phyloP scores from a whole-genome alignment of 2,329 filamentous ascomycete species.

The Botryotinia convoluta region DNA sequence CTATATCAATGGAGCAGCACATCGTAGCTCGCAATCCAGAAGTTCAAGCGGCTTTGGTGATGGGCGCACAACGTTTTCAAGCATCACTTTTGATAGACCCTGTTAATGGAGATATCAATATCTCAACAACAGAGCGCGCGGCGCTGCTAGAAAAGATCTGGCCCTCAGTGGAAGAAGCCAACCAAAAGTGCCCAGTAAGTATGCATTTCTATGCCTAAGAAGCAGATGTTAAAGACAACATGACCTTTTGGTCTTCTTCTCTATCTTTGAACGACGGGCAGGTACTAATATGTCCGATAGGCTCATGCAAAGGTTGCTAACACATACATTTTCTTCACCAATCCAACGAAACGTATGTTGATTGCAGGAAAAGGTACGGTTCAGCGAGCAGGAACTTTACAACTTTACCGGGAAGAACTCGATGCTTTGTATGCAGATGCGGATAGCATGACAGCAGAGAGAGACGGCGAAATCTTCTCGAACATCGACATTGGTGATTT shows the following conservation, averaged over 20 bases:
- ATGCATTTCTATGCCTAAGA: not conserved
- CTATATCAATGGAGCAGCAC: constrained; percentile 29
- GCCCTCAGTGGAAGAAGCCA: not conserved
- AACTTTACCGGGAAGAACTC: constrained; percentile 21
- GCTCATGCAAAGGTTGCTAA: constrained; percentile 34
- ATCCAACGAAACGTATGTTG: constrained; percentile 37
- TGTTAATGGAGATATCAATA: not conserved
- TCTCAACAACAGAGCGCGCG: not conserved
- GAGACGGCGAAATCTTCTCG: not conserved
- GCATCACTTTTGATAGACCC: not conserved
- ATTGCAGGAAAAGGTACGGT: constrained; percentile 41
- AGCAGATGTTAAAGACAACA: constrained; percentile 36
- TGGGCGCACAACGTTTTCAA: not conserved
- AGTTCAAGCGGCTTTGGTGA: not conserved
- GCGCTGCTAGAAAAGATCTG: not conserved
- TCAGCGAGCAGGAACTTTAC: constrained; percentile 35
- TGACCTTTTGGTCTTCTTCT: constrained; percentile 24
- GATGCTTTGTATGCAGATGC: not conserved
- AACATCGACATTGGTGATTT: not conserved
- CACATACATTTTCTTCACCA: constrained; percentile 36
- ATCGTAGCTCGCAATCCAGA: not conserved
- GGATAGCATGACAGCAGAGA: not conserved
- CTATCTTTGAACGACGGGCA: constrained; percentile 5
- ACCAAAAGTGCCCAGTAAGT: not conserved
- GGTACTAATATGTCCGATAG: not conserved